Evolutionary conservation across 2,329 filamentous ascomycete genomes (phyloP).

Genomic region (Leptosphaerulina australis): DNA sequence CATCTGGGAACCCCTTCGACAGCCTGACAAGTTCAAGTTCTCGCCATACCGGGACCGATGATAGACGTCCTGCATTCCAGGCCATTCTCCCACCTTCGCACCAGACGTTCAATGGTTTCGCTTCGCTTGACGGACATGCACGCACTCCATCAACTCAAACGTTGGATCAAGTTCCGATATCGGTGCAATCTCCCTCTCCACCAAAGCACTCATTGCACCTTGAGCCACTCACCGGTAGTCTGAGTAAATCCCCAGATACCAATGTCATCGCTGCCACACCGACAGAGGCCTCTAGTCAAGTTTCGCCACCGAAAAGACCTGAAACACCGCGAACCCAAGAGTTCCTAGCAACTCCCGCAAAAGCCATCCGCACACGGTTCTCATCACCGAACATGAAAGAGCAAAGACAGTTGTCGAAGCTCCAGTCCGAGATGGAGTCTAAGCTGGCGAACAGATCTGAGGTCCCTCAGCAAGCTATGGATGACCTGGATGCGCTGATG

Average conservation of each 20-base stretch:
- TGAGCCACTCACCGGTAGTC: slow-evolving; percentile 32
- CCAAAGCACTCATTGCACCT: slow-evolving; percentile 17
- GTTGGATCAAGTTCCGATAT: slow-evolving; percentile 11
- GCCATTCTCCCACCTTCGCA: slow-evolving; percentile 45
- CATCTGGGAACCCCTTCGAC: slow-evolving; percentile 35
- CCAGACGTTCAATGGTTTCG: slow-evolving; percentile 43
- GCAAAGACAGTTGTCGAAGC: slow-evolving; percentile 46
- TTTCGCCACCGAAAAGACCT: slow-evolving; percentile 21
- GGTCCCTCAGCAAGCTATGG: slow-evolving; percentile 35
- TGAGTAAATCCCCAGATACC: slow-evolving; percentile 29
- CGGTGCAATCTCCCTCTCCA: slow-evolving; percentile 19
- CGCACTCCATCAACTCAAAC: slow-evolving; percentile 32
- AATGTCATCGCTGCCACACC: slow-evolving; percentile 19
- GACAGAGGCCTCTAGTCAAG: slow-evolving; percentile 13
- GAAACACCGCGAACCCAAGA: slow-evolving; percentile 22
- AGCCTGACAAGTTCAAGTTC: slow-evolving; percentile 25
- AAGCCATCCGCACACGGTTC: slow-evolving; percentile 45
- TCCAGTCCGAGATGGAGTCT: slow-evolving; percentile 50
- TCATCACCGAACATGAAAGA: slow-evolving; percentile 49
- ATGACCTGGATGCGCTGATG: slow-evolving; percentile 63
- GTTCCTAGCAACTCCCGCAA: slow-evolving; percentile 41
- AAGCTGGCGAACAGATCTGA: slow-evolving; percentile 40
- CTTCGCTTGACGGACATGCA: slow-evolving; percentile 45
- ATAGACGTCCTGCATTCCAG: slow-evolving; percentile 45
- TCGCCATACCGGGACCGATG: slow-evolving; percentile 29